Evolutionary conservation across 2,329 filamentous ascomycete species (phyloP).

Genomic region (Ophiostoma sp.): DNA sequence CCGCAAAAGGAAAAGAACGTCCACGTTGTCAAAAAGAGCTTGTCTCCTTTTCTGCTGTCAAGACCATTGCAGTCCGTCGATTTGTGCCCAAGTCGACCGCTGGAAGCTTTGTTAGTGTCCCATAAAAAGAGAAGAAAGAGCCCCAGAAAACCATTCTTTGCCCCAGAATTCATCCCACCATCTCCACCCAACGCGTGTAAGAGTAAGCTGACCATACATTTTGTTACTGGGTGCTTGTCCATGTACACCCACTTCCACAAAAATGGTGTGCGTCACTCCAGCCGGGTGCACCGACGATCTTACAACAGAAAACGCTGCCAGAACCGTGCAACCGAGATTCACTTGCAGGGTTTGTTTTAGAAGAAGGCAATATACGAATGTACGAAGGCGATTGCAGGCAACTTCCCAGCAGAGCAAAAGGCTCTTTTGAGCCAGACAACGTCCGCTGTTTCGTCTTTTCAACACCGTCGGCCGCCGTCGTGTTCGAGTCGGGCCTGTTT

Average conservation of each 20-base stretch:
- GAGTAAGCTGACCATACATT: not conserved
- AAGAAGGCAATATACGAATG: not conserved
- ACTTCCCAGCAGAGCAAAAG: not conserved
- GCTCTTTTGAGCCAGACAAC: not conserved
- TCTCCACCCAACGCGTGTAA: not conserved
- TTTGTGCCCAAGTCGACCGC: not conserved
- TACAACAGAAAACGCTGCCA: not conserved
- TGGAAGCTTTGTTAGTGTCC: not conserved
- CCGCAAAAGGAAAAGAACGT: not conserved
- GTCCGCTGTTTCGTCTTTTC: too few relatives aligned
- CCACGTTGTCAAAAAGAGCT: too few relatives aligned
- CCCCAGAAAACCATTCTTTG: not conserved
- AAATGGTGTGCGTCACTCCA: conserved; percentile 1
- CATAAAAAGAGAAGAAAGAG: too few relatives aligned
- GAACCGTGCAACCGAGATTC: not conserved
- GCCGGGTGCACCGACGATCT: not conserved
- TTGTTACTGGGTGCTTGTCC: not conserved
- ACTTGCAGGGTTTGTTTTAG: not conserved
- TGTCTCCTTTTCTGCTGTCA: too few relatives aligned
- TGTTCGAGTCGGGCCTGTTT: not conserved
- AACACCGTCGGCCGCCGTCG: not conserved
- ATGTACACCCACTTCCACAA: not conserved
- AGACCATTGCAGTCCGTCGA: too few relatives aligned
- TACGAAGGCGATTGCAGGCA: too few relatives aligned
- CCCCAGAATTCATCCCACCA: not conserved